phyloP scores from a whole-genome alignment of 306 rosid species.

The Carpinus viminea region DNA sequence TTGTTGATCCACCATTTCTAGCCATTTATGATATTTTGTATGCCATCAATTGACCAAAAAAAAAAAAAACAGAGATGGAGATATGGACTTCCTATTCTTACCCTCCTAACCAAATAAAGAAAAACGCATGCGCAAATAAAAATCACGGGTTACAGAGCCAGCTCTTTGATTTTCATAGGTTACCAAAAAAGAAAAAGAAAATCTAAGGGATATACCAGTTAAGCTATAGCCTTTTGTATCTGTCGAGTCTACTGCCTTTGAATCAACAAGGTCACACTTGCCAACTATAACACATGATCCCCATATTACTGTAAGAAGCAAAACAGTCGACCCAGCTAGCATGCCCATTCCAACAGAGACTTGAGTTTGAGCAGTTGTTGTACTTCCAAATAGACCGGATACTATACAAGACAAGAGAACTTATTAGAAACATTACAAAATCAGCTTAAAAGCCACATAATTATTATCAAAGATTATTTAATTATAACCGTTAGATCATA shows the following conservation, averaged over 20 bases:
- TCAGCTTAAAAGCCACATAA: background rate
- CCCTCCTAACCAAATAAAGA: background rate
- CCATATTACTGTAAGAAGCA: slow-evolving; percentile 71
- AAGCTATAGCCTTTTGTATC: slow-evolving; percentile 51
- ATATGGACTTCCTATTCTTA: background rate
- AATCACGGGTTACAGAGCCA: background rate
- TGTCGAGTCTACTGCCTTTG: slow-evolving; percentile 30
- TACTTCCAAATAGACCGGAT: slow-evolving; percentile 63
- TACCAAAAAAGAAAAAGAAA: background rate
- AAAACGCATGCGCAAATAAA: background rate
- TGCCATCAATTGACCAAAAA: no score
- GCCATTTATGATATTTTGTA: background rate
- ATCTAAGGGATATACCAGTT: slow-evolving; percentile 27
- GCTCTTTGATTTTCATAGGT: background rate
- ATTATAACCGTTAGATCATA: no score
- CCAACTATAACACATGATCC: slow-evolving; percentile 66
- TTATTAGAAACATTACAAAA: slow-evolving; percentile 5
- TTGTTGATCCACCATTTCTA: background rate
- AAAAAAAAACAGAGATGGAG: background rate
- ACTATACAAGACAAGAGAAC: slow-evolving; percentile 29
- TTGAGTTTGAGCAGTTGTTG: slow-evolving; percentile 60
- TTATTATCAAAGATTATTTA: no score
- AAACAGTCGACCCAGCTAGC: slow-evolving; percentile 70
- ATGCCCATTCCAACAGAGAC: slow-evolving; percentile 79
- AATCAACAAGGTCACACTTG: slow-evolving; percentile 50